These are phyloP conservation scores for Russula virescens DNA, from an alignment of 768 basidiomycete species.

Conservation along the genomic window DNA sequence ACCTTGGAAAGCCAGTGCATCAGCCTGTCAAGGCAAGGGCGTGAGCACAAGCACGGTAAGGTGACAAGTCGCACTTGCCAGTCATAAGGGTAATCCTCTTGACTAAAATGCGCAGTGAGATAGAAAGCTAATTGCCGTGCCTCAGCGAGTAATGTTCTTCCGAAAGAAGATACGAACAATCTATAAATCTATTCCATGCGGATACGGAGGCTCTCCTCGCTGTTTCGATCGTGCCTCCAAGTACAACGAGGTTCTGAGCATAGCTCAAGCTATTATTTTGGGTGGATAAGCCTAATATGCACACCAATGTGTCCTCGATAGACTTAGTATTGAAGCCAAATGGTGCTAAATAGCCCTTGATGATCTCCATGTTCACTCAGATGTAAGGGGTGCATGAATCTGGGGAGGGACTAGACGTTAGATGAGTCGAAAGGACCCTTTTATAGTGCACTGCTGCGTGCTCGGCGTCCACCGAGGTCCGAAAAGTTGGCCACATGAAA, in stretches of 20 bases:
- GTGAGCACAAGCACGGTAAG: constrained; percentile 3
- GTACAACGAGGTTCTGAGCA: constrained; percentile 79
- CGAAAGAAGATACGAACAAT: constrained; percentile 49
- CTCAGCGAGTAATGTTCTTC: constrained; percentile 19
- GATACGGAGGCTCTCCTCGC: constrained; percentile 76
- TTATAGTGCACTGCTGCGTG: constrained; percentile 27
- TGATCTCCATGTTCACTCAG: constrained; percentile 49
- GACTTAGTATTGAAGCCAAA: constrained; percentile 56
- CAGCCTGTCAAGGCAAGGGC: constrained; percentile 43
- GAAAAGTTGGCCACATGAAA: too few species aligned
- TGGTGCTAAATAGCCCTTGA: constrained; percentile 69
- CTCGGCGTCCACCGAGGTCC: not conserved
- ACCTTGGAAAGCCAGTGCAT: constrained; percentile 90
- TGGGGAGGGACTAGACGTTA: not conserved
- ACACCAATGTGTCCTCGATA: constrained; percentile 72
- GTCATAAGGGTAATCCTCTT: constrained; percentile 84
- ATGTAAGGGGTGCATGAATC: constrained; percentile 12
- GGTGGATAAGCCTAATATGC: constrained; percentile 22
- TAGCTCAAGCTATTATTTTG: not conserved
- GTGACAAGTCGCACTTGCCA: constrained; percentile 43
- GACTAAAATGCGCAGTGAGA: constrained; percentile 81
- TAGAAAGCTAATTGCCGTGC: constrained; percentile 58
- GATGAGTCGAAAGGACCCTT: not conserved
- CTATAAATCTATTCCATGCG: constrained; percentile 85
- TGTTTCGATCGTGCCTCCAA: constrained; percentile 84